Percentiles rank a stretch among this genome's conserved stretches.
Evolutionary conservation across 768 basidiomycete species (phyloP).

Genomic region (Megacollybia marginata): DNA sequence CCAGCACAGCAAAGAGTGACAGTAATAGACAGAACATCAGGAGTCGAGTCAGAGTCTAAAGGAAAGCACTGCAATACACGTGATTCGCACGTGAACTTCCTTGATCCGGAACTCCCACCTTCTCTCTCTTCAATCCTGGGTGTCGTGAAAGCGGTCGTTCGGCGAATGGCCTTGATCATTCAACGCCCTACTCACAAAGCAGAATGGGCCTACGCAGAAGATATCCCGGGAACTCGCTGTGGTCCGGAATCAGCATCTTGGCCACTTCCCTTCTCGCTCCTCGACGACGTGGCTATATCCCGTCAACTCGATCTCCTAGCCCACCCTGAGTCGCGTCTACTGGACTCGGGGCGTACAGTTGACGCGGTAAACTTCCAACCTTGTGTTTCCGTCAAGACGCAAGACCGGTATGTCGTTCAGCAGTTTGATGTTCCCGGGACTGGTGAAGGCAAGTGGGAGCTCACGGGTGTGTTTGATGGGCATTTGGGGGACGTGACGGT

Average conservation of each 20-base stretch:
- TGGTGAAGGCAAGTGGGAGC: conserved; percentile 54
- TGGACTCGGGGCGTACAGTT: conserved; percentile 34
- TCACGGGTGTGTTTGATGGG: conserved; percentile 68
- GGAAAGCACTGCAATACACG: no score
- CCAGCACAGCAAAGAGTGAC: no score
- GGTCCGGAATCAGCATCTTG: conserved; percentile 60
- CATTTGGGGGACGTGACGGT: conserved; percentile 67
- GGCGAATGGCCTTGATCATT: no score
- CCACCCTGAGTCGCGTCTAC: conserved; percentile 37
- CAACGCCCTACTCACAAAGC: neutral
- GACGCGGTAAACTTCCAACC: conserved; percentile 67
- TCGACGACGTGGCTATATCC: conserved; percentile 48
- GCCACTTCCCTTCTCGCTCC: conserved; percentile 50
- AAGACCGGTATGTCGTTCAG: conserved; percentile 58
- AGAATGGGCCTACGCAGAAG: conserved; percentile 44
- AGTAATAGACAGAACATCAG: no score
- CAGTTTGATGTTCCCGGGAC: conserved; percentile 39
- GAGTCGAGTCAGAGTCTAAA: no score
- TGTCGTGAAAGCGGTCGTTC: no score
- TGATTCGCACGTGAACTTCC: no score
- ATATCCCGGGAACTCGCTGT: conserved; percentile 56
- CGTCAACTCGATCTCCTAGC: conserved; percentile 41
- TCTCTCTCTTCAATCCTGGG: no score
- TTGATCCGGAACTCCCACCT: no score
- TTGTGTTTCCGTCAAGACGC: conserved; percentile 42